phyloP scores from a whole-genome alignment of 2,329 filamentous ascomycete genomes.

The Stenocarpella maydis region DNA sequence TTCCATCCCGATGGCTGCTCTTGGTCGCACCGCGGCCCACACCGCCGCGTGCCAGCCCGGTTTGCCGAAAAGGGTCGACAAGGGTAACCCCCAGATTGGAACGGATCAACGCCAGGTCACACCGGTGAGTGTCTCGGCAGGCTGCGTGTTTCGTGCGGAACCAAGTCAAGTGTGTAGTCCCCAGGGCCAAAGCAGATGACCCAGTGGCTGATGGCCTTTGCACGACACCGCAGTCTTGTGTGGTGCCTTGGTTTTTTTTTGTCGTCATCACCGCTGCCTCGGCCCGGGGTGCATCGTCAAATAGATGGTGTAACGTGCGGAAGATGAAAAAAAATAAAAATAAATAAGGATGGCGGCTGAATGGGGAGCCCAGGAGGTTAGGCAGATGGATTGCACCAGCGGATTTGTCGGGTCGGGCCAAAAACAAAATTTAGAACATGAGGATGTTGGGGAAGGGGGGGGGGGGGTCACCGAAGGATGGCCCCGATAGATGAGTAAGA shows the following conservation, averaged over 20 bases:
- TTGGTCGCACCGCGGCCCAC: conserved; percentile 19
- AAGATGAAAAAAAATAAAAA: background rate
- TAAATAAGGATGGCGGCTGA: background rate
- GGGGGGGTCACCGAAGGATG: conserved; percentile 31
- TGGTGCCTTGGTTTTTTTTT: background rate
- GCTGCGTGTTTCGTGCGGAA: conserved; percentile 22
- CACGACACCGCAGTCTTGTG: conserved; percentile 7
- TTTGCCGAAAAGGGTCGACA: conserved; percentile 8
- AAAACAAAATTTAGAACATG: conserved; percentile 17
- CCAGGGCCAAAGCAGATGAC: background rate
- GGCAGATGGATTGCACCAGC: conserved; percentile 18
- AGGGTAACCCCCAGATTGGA: background rate
- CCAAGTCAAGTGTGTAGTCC: conserved; percentile 6
- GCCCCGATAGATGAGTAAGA: conserved; percentile 28
- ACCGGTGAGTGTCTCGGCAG: conserved; percentile 30
- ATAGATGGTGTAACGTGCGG: background rate
- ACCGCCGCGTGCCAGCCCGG: conserved; percentile 17
- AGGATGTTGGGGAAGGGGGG: conserved; percentile 15
- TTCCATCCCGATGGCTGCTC: conserved; percentile 21
- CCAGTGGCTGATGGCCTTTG: background rate
- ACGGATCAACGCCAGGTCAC: conserved; percentile 28
- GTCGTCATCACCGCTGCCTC: background rate
- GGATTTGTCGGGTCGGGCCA: conserved; percentile 22
- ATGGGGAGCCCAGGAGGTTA: conserved; percentile 6
- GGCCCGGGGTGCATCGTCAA: background rate